phyloP scores from a whole-genome alignment of 495 filamentous ascomycete species.

The Melanomma pulvis-pyrius region DNA sequence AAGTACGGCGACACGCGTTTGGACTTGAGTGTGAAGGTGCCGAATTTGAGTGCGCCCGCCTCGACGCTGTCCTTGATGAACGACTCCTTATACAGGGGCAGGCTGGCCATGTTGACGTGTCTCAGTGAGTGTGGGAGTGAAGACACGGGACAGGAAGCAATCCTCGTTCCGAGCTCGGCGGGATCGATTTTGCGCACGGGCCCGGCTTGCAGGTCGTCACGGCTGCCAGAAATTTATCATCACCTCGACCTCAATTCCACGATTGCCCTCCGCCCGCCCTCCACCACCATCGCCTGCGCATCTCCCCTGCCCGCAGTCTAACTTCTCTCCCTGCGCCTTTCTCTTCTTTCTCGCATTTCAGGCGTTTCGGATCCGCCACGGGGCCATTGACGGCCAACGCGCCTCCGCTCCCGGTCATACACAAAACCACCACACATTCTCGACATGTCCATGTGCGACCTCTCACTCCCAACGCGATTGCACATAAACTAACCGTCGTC shows the following conservation, averaged over 20 bases:
- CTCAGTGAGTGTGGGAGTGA: not conserved
- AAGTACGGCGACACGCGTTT: slow-evolving; percentile 95
- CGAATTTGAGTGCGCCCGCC: slow-evolving; percentile 81
- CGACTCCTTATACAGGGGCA: slow-evolving; percentile 56
- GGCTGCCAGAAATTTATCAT: slow-evolving; percentile 27
- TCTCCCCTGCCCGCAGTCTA: not conserved
- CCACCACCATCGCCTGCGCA: slow-evolving; percentile 22
- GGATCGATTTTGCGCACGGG: slow-evolving; percentile 15
- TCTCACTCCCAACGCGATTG: not conserved
- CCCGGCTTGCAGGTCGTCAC: not conserved
- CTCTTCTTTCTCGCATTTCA: not conserved
- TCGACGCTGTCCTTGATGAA: slow-evolving; percentile 74
- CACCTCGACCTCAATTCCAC: not conserved
- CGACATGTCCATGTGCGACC: slow-evolving; percentile 33
- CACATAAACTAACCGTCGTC: not conserved
- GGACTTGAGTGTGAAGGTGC: slow-evolving; percentile 87
- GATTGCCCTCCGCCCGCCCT: not conserved
- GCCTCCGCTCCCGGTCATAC: not conserved
- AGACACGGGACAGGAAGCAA: not conserved
- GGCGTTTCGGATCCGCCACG: slow-evolving; percentile 16
- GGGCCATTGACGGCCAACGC: slow-evolving; percentile 10
- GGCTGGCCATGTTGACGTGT: not conserved
- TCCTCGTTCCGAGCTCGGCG: slow-evolving; percentile 17
- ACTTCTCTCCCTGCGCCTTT: not conserved
- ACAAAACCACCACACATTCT: not conserved